These are phyloP conservation scores for Fulvia fulva DNA, from an alignment of 2,329 filamentous ascomycete genomes.

Conservation along the genomic window DNA sequence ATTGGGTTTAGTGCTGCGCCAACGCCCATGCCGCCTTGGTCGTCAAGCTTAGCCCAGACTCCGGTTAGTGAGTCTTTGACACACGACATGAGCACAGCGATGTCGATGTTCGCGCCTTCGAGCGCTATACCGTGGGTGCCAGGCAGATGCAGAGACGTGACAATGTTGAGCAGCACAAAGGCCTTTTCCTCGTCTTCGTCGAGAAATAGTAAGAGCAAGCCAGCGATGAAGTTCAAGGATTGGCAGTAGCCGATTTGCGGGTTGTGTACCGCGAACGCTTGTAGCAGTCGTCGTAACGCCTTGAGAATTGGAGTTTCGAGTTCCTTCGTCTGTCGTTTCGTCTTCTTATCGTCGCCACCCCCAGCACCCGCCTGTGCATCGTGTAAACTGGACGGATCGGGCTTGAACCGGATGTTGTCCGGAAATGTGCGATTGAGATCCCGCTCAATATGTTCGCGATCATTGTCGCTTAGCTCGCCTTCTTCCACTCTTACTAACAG, in stretches of 20 bases:
- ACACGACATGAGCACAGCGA: slow-evolving; percentile 86
- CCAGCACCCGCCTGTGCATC: slow-evolving; percentile 29
- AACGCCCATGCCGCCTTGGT: slow-evolving; percentile 54
- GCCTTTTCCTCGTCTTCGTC: slow-evolving; percentile 76
- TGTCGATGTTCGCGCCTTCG: slow-evolving; percentile 87
- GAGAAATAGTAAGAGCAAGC: slow-evolving; percentile 82
- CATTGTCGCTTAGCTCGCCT: slow-evolving; percentile 58
- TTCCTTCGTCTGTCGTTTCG: slow-evolving; percentile 39
- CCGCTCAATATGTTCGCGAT: slow-evolving; percentile 86
- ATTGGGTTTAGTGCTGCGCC: slow-evolving; percentile 40
- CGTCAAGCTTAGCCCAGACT: slow-evolving; percentile 85
- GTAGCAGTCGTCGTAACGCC: slow-evolving; percentile 77
- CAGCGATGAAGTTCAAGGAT: slow-evolving; percentile 90
- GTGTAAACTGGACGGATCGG: slow-evolving; percentile 43
- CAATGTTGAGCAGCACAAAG: slow-evolving; percentile 90
- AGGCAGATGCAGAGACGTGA: slow-evolving; percentile 81
- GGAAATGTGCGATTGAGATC: slow-evolving; percentile 93
- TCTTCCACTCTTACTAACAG: slow-evolving; percentile 63
- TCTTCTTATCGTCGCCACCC: slow-evolving; percentile 28
- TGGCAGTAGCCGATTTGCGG: slow-evolving; percentile 93
- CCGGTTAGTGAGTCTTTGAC: slow-evolving; percentile 76
- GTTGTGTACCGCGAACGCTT: slow-evolving; percentile 87
- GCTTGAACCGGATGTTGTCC: slow-evolving; percentile 88
- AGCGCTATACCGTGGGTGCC: slow-evolving; percentile 88
- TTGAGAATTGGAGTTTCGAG: slow-evolving; percentile 73